Base-by-base conservation (phyloP, 257 asterid species). In the Solanum clarkiae region DNA sequence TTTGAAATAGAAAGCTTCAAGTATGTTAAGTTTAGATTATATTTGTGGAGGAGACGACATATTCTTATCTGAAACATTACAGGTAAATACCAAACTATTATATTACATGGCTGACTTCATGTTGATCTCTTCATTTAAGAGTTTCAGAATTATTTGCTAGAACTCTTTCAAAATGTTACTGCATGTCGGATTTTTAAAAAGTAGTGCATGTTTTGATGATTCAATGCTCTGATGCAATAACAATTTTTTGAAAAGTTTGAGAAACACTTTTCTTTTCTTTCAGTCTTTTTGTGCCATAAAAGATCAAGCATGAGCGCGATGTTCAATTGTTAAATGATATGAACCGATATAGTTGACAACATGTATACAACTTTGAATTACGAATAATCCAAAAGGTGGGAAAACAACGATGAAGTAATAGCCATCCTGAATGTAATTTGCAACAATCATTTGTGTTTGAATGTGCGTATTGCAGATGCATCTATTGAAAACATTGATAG, bases 201-300 rank as follows among this genome's bases (percentile, higher is more conserved):
- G 0, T 20, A 59, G 0, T 59, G 2, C 22, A n/a, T n/a, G n/a
- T 20, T 60, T 60, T 1, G 0, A n/a, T 10, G 0, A 60, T 60
- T 2, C 4, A 60, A 10, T 0, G 22, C 1, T 60, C 1, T 60
- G 0, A 1, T 4, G 1, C 3, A 4, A 60, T 0, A n/a, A 60
- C 0, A n/a, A n/a, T n/a, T n/a, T 60, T 59, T 60, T 60, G 0
- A 0, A n/a, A 1, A 60, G 0, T 60, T 60, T 4, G 1, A 60
- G 0, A 7, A 10, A n/a, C 15, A 1, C 6, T 15, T 60, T 60
- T 10, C 4, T n/a, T n/a, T 60, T n/a, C 68, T 10, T 60, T 10
- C n/a, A 29, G 16, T 7, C 42, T 36, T 36, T 36, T 36, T 60
- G 32, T 60, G 1, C 68, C 68, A 44, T 68, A 68, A 16, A 68